phyloP scores from a whole-genome alignment of 306 rosid species.

The Trifolium dubium region DNA sequence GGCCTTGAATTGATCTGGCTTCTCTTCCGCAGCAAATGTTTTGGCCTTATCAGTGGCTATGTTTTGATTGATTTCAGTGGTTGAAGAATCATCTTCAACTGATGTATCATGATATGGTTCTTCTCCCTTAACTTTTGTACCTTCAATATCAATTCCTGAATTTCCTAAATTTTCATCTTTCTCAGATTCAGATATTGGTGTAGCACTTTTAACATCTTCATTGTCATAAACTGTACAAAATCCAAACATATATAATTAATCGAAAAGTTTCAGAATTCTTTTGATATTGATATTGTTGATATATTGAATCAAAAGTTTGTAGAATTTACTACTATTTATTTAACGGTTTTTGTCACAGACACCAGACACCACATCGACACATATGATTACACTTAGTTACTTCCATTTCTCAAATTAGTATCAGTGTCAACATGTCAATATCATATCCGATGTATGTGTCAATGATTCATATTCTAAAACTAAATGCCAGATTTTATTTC shows the following conservation, averaged over 20 bases:
- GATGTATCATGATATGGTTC: conserved; percentile 3
- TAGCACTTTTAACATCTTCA: conserved; percentile 32
- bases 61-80: conserved; percentile 17
- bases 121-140: conserved; percentile 31
- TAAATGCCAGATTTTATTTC: not conserved
- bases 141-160: conserved; percentile 24
- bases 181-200: conserved; percentile 3
- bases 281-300: not conserved
- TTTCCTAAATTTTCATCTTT: conserved; percentile 36
- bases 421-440: not conserved
- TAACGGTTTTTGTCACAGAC: too few species aligned
- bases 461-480: not conserved
- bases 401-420: not conserved
- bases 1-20: conserved; percentile 16
- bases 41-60: conserved; percentile 28
- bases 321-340: not conserved
- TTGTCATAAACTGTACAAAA: conserved; percentile 53
- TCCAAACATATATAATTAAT: not conserved
- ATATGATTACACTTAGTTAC: not conserved
- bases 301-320: not conserved
- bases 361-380: too few species aligned
- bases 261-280: not conserved
- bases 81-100: conserved; percentile 41
- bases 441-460: not conserved
- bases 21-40: conserved; percentile 34